These are phyloP conservation scores for Limnanthes douglasii DNA, from an alignment of 345 rosid genomes.

Conservation along the genomic window DNA sequence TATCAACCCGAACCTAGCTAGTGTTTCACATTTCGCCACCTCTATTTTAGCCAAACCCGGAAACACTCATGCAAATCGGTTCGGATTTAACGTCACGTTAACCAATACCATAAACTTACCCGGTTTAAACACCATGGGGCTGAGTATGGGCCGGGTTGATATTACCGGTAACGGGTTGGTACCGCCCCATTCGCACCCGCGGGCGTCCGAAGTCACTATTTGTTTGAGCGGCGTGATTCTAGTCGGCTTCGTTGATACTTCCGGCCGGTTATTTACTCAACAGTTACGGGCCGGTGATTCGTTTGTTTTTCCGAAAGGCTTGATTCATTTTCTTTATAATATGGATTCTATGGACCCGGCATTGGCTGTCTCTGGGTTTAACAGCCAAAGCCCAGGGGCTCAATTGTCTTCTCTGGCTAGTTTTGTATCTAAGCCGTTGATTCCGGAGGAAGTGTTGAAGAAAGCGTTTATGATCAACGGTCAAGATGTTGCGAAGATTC, in stretches of 20 bases:
- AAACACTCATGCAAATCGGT: slow-evolving; percentile 19
- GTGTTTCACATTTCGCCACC: slow-evolving; percentile 32
- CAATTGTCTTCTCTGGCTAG: slow-evolving; percentile 33
- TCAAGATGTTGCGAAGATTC: slow-evolving; percentile 27
- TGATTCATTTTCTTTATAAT: slow-evolving; percentile 50
- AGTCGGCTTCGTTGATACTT: slow-evolving; percentile 53
- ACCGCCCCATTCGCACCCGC: slow-evolving; percentile 56
- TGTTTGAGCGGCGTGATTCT: slow-evolving; percentile 38
- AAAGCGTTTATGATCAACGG: slow-evolving; percentile 26
- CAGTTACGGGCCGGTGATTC: slow-evolving; percentile 40
- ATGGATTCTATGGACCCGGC: slow-evolving; percentile 24
- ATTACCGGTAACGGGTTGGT: slow-evolving; percentile 23
- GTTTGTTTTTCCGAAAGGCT: slow-evolving; percentile 55
- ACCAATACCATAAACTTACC: slow-evolving; percentile 34
- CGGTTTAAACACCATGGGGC: slow-evolving; percentile 71
- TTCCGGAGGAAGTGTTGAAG: slow-evolving; percentile 26
- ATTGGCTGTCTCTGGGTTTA: slow-evolving; percentile 47
- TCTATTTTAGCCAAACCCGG: slow-evolving; percentile 43
- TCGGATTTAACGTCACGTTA: slow-evolving; percentile 45
- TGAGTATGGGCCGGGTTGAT: slow-evolving; percentile 44
- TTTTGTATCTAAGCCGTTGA: slow-evolving; percentile 23
- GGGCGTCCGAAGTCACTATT: slow-evolving; percentile 61
- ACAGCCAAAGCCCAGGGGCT: slow-evolving; percentile 55
- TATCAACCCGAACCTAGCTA: slow-evolving; percentile 26
- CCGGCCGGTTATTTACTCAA: slow-evolving; percentile 32